Percentiles rank a stretch among this genome's conserved stretches.
These are phyloP conservation scores for Sechiopsis laciniata DNA, from an alignment of 306 rosid genomes.

Conservation along the genomic window DNA sequence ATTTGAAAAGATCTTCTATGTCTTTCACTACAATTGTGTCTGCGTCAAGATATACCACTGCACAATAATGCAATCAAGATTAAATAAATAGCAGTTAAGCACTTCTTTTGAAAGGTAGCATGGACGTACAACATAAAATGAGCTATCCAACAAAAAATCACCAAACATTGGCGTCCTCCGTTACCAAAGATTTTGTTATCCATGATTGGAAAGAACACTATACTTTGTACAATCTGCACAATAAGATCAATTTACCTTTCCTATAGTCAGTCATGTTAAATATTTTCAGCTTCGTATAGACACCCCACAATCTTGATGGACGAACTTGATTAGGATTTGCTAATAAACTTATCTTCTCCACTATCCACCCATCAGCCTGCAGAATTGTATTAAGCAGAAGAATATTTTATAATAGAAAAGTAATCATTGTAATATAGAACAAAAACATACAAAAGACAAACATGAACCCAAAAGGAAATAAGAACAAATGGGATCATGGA, in stretches of 20 bases:
- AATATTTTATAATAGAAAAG: too few species aligned
- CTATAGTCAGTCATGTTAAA: constrained; percentile 91
- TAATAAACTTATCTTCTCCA: constrained; percentile 78
- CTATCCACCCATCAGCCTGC: constrained; percentile 98
- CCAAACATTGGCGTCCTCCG: background rate
- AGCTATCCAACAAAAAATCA: background rate
- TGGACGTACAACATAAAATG: background rate
- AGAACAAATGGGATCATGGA: background rate
- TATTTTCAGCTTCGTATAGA: constrained; percentile 85
- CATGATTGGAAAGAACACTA: background rate
- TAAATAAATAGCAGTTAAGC: background rate
- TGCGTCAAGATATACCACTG: constrained; percentile 97
- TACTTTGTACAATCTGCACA: background rate
- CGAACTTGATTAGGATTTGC: constrained; percentile 93
- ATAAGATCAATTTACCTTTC: constrained; percentile 48
- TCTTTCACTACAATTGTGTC: constrained; percentile 84
- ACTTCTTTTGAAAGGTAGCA: background rate
- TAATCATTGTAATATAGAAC: background rate
- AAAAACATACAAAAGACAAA: background rate
- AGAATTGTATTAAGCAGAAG: constrained; percentile 24
- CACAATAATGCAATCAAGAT: constrained; percentile 28
- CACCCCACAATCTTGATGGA: constrained; percentile 97
- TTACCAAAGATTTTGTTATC: background rate
- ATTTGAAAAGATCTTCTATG: constrained; percentile 90
- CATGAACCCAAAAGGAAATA: background rate